These are phyloP conservation scores for Vickermania ingenoplastis DNA, from an alignment of 208 protist genomes.

Conservation along the genomic window DNA sequence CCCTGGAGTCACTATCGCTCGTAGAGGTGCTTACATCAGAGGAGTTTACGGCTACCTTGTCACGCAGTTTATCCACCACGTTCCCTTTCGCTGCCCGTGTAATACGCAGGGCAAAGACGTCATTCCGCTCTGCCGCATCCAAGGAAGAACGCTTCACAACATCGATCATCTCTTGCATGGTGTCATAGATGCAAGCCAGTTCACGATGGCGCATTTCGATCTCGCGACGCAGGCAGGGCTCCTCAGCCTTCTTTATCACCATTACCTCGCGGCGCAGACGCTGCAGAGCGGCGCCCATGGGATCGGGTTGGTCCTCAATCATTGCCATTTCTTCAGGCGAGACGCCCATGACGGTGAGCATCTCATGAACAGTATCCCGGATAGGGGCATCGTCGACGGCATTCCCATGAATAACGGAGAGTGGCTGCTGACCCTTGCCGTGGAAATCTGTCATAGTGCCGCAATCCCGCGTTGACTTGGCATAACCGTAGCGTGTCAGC, in stretches of 20 bases:
- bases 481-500: conserved; percentile 1
- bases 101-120: background rate
- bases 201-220: conserved; percentile 9
- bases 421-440: background rate
- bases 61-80: background rate
- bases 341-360: background rate
- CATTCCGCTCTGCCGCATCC: background rate
- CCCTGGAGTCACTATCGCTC: background rate
- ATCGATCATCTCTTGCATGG: conserved; percentile 8
- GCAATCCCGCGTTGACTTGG: background rate
- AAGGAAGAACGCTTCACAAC: conserved; percentile 8
- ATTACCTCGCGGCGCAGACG: conserved; percentile 12
- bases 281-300: background rate
- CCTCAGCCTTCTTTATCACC: conserved; percentile 17
- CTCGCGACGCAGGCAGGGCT: conserved; percentile 12
- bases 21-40: background rate
- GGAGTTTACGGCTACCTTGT: background rate
- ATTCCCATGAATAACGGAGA: background rate
- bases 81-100: background rate
- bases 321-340: conserved; percentile 2
- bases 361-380: background rate
- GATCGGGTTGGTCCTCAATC: background rate
- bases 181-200: conserved; percentile 8
- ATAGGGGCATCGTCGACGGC: background rate
- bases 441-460: conserved; percentile 1